Conservation (phyloP, 306 rosid genomes). For the Cicer judaicum region DNA sequence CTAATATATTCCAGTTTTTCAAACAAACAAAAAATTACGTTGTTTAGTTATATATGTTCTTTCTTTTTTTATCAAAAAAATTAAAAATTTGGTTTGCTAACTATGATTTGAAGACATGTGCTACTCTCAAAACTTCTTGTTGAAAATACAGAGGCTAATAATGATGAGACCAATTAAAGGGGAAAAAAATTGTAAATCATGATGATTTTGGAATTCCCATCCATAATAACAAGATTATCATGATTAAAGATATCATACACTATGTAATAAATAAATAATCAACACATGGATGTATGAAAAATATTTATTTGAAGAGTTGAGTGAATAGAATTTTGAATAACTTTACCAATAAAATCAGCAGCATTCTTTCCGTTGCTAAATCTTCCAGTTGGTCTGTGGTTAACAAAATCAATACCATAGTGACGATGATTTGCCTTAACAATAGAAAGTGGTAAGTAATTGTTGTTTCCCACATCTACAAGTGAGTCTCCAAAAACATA, state of each 20-base stretch:
- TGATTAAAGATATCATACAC: background rate
- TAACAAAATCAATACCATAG: constrained; percentile 75
- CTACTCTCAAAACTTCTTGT: background rate
- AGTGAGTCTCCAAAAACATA: constrained; percentile 87
- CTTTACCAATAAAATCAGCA: constrained; percentile 72
- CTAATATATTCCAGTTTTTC: no score
- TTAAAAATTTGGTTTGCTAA: no score
- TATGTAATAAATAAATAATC: background rate
- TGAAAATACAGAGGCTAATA: background rate
- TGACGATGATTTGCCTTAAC: constrained; percentile 71
- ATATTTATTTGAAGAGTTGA: background rate
- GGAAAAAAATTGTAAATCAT: no score
- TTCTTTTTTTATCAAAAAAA: no score
- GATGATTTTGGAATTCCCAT: constrained; percentile 5
- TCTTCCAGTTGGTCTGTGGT: constrained; percentile 67
- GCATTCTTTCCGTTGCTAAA: constrained; percentile 84
- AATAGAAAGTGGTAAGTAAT: constrained; percentile 58
- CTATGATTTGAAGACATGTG: background rate
- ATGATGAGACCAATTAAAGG: background rate
- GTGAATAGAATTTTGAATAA: background rate
- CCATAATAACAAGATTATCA: background rate
- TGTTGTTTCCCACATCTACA: constrained; percentile 84
- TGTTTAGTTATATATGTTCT: no score
- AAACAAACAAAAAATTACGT: no score
- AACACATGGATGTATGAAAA: background rate